Conservation (phyloP, 1,284 basidiomycete genomes). For the Pseudozyma tsukubaensis region DNA sequence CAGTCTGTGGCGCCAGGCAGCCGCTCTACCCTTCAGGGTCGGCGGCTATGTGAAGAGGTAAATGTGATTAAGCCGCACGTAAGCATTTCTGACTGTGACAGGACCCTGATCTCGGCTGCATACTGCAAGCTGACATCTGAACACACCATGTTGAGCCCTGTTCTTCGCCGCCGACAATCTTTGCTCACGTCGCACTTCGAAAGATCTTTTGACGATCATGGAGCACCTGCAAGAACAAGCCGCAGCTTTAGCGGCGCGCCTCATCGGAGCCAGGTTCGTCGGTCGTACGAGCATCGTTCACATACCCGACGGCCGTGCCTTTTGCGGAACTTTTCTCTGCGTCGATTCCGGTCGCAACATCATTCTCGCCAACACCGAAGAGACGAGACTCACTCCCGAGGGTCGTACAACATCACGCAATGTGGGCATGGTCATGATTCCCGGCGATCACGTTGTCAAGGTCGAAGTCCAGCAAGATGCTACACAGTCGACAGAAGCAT, state of each 20-base stretch:
- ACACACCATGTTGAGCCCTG: too few relatives aligned
- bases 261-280: constrained; percentile 38
- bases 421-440: constrained; percentile 62
- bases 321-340: constrained; percentile 58
- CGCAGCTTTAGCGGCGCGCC: constrained; percentile 2
- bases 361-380: constrained; percentile 51
- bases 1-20: too few relatives aligned
- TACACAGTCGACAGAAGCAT: neutral
- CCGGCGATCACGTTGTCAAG: constrained; percentile 43
- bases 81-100: neutral
- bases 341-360: constrained; percentile 54
- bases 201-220: neutral
- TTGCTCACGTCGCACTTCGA: neutral
- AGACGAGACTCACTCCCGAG: constrained; percentile 15
- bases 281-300: constrained; percentile 47
- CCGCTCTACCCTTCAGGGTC: too few relatives aligned
- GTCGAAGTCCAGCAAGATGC: constrained; percentile 41
- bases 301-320: constrained; percentile 57
- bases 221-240: neutral
- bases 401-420: constrained; percentile 32
- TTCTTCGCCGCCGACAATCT: neutral
- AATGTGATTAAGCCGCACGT: neutral
- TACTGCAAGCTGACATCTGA: too few relatives aligned
- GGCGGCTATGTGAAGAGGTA: too few relatives aligned
- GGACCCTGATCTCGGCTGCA: neutral